phyloP scores from a whole-genome alignment of 208 protist species.

The Trypanosoma brucei region DNA sequence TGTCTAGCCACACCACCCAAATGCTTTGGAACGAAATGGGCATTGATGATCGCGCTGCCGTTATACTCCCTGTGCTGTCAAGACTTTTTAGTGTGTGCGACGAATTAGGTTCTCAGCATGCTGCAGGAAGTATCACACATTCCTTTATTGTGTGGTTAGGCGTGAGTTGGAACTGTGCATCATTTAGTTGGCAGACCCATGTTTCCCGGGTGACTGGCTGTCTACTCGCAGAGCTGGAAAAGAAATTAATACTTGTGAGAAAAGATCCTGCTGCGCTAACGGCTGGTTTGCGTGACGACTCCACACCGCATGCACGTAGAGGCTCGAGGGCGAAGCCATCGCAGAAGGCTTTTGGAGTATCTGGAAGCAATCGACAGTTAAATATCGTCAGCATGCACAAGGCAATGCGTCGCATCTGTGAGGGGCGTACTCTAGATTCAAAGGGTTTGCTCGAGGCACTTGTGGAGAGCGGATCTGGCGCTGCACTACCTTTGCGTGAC shows the following conservation, averaged over 20 bases:
- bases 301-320: neutral
- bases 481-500: conserved; percentile 3
- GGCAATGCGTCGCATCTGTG: conserved; percentile 24
- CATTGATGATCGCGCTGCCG: conserved; percentile 3
- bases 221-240: conserved; percentile 16
- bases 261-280: neutral
- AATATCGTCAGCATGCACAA: conserved; percentile 20
- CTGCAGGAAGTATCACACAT: conserved; percentile 50
- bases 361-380: conserved; percentile 2
- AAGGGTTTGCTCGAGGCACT: conserved; percentile 15
- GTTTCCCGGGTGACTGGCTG: conserved; percentile 18
- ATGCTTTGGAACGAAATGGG: neutral
- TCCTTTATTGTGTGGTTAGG: conserved; percentile 60
- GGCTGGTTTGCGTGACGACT: neutral
- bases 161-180: conserved; percentile 60
- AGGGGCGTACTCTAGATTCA: conserved; percentile 10
- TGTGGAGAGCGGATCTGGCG: conserved; percentile 11
- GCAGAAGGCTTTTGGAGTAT: neutral
- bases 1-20: neutral
- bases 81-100: conserved; percentile 17
- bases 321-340: neutral
- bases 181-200: conserved; percentile 47
- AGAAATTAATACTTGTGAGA: neutral
- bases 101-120: conserved; percentile 14
- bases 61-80: conserved; percentile 16